Evolutionary conservation across 306 rosid genomes (phyloP).

Genomic region (Cicer arietinum): DNA sequence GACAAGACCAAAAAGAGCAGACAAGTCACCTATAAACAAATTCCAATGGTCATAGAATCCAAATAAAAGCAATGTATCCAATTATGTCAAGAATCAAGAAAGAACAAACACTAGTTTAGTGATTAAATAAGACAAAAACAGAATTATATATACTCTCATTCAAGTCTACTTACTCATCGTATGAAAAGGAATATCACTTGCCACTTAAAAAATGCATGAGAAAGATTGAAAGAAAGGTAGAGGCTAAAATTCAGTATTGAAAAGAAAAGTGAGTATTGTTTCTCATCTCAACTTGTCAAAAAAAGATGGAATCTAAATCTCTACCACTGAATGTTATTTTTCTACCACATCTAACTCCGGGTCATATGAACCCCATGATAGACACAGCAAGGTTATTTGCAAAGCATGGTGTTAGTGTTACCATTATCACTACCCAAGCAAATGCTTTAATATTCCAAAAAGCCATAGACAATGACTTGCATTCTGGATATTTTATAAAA

Average conservation of each 20-base stretch:
- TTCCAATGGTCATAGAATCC: not conserved
- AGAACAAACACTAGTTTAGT: not conserved
- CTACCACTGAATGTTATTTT: constrained; percentile 19
- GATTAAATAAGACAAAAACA: constrained; percentile 7
- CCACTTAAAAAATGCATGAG: constrained; percentile 50
- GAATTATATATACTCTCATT: not conserved
- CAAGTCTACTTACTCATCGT: not conserved
- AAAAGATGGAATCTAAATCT: not conserved
- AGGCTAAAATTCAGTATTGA: constrained; percentile 38
- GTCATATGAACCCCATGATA: constrained; percentile 46
- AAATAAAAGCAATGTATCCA: not conserved
- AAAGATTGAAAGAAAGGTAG: constrained; percentile 47
- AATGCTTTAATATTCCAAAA: constrained; percentile 45
- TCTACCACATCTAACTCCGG: constrained; percentile 40
- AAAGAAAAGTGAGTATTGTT: constrained; percentile 55
- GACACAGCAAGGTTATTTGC: constrained; percentile 47
- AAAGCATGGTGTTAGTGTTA: constrained; percentile 40
- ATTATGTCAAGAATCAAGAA: not conserved
- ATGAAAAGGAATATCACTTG: constrained; percentile 18
- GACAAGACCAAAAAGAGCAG: constrained; percentile 2
- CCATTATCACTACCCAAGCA: constrained; percentile 44
- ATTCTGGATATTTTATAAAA: constrained; percentile 24
- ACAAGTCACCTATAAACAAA: not conserved
- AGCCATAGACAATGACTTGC: constrained; percentile 34
- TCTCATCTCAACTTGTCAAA: constrained; percentile 14